phyloP scores from a whole-genome alignment of 1,284 basidiomycete species.

The Apiotrichum mycotoxinovorans region DNA sequence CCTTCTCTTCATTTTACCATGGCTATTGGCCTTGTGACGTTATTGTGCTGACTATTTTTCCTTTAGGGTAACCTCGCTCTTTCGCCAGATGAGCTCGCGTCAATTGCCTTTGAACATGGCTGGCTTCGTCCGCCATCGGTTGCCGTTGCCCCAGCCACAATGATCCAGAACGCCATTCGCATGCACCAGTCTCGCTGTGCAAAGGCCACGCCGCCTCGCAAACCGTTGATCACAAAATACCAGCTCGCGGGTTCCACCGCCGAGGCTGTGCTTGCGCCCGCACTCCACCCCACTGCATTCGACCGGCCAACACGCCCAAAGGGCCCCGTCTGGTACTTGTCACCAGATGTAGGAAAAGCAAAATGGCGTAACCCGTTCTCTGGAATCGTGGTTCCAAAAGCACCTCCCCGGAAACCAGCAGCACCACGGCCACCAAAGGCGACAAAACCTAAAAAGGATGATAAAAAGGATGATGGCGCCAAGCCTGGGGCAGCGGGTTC shows the following conservation, averaged over 20 bases:
- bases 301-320: slow-evolving; percentile 35
- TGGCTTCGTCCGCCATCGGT: slow-evolving; percentile 47
- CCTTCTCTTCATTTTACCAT: background rate
- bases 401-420: slow-evolving; percentile 32
- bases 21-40: too few relatives aligned
- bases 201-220: slow-evolving; percentile 26
- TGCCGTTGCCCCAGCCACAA: slow-evolving; percentile 36
- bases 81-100: slow-evolving; percentile 43
- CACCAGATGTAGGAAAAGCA: slow-evolving; percentile 26
- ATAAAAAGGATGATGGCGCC: slow-evolving; percentile 2
- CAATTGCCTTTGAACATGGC: slow-evolving; percentile 37
- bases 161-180: slow-evolving; percentile 45
- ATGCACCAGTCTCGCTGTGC: slow-evolving; percentile 41
- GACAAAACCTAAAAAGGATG: slow-evolving; percentile 13
- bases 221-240: slow-evolving; percentile 39
- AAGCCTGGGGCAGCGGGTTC: background rate
- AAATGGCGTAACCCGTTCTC: slow-evolving; percentile 45
- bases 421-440: slow-evolving; percentile 22
- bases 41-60: slow-evolving; percentile 10
- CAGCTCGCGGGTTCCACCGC: slow-evolving; percentile 43
- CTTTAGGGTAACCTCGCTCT: slow-evolving; percentile 45
- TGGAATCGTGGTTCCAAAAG: slow-evolving; percentile 41
- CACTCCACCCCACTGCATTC: slow-evolving; percentile 44
- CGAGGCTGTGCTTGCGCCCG: slow-evolving; percentile 40
- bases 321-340: slow-evolving; percentile 45